Evolutionary conservation across 257 asterid species (phyloP).

Genomic region (Vinca minor): DNA sequence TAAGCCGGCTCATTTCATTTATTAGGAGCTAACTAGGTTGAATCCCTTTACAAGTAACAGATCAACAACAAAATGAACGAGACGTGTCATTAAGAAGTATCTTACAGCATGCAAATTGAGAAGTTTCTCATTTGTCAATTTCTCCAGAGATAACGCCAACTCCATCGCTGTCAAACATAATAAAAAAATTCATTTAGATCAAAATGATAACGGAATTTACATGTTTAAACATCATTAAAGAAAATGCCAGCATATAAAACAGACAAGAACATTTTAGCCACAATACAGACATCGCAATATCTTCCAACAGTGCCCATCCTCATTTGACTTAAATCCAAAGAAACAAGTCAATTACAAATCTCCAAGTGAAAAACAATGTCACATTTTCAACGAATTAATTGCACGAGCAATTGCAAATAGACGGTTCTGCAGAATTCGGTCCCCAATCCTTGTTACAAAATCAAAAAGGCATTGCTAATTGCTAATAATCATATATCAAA

Average conservation of each 20-base stretch:
- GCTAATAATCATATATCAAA: too few species aligned
- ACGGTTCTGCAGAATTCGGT: conserved; percentile 14
- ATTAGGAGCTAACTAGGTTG: not conserved
- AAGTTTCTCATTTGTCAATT: conserved; percentile 72
- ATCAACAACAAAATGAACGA: not conserved
- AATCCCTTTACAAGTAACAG: not conserved
- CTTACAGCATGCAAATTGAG: conserved; percentile 71
- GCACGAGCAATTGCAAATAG: not conserved
- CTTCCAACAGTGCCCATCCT: not conserved
- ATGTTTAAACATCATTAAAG: not conserved
- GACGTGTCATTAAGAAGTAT: too few species aligned
- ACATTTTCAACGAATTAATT: not conserved
- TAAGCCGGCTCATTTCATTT: not conserved
- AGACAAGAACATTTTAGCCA: not conserved
- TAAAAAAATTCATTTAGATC: not conserved
- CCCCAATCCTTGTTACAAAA: conserved; percentile 23
- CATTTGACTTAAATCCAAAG: not conserved
- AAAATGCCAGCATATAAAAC: not conserved
- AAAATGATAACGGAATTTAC: not conserved
- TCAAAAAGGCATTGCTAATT: conserved; percentile 9
- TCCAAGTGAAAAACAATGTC: not conserved
- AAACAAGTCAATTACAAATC: not conserved
- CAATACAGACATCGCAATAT: not conserved
- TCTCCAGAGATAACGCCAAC: conserved; percentile 71
- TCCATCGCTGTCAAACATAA: conserved; percentile 55